Conservation (phyloP, 2,329 filamentous ascomycete species). For the Orbilia brochopaga region DNA sequence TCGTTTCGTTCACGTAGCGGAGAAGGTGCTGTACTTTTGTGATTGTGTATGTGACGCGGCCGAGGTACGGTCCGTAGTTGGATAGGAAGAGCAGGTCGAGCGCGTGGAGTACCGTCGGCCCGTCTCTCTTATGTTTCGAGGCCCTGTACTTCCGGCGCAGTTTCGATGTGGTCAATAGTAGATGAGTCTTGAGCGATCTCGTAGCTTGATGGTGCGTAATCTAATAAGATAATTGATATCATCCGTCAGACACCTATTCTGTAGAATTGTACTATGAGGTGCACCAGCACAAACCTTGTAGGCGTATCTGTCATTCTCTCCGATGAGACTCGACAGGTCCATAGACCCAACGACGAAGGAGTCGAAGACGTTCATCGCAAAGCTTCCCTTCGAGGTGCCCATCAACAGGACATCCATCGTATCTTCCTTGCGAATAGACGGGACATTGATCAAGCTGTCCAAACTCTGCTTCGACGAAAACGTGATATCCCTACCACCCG, state of each 20-base stretch:
- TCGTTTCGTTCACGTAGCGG: constrained; percentile 80
- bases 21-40: constrained; percentile 86
- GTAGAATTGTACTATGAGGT: not conserved
- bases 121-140: constrained; percentile 15
- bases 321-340: constrained; percentile 54
- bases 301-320: constrained; percentile 47
- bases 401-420: constrained; percentile 55
- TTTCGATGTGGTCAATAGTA: constrained; percentile 52
- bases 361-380: constrained; percentile 55
- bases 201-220: constrained; percentile 54
- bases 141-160: constrained; percentile 57
- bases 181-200: constrained; percentile 53
- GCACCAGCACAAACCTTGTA: constrained; percentile 17
- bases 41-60: constrained; percentile 82
- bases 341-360: constrained; percentile 55
- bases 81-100: constrained; percentile 84
- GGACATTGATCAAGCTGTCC: constrained; percentile 55
- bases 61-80: constrained; percentile 77
- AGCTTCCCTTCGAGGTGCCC: constrained; percentile 54
- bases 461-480: constrained; percentile 55
- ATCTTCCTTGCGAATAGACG: constrained; percentile 54
- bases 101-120: constrained; percentile 66
- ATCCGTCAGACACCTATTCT: not conserved
- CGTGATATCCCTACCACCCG: constrained; percentile 52
- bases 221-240: constrained; percentile 47